These are phyloP conservation scores for Annona cherimola DNA, from an alignment of 164 flowering plant species.

Conservation along the genomic window DNA sequence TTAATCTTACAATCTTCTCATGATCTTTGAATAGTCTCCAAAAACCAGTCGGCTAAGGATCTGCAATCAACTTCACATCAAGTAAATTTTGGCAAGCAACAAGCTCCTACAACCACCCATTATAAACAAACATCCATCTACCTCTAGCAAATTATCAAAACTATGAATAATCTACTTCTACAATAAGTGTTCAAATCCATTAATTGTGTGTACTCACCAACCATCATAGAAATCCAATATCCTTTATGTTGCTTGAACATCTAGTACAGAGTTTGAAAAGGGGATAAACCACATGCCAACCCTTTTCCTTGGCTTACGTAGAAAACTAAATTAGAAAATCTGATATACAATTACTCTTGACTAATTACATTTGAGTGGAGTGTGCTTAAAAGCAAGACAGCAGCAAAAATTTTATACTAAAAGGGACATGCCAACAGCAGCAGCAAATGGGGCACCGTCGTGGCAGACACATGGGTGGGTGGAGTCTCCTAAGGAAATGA, in stretches of 20 bases:
- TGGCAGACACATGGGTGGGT: no score
- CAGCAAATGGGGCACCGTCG: no score
- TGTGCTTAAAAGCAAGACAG: no score
- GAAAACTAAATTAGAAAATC: background rate
- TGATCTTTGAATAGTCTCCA: slow-evolving; percentile 60
- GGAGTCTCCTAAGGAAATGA: no score
- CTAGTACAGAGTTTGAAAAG: slow-evolving; percentile 28
- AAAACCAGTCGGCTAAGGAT: slow-evolving; percentile 33
- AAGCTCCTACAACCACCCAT: background rate
- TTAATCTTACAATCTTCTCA: slow-evolving; percentile 45
- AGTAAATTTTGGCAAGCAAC: background rate
- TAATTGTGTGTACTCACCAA: slow-evolving; percentile 26
- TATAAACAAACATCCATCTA: background rate
- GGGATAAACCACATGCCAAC: slow-evolving; percentile 31
- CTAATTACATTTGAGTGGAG: no score
- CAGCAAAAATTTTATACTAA: no score
- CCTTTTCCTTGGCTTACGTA: slow-evolving; percentile 37
- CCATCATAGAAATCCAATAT: slow-evolving; percentile 39
- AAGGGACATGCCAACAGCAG: no score
- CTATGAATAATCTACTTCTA: background rate
- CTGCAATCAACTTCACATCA: background rate
- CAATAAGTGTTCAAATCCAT: no score
- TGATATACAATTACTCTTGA: no score
- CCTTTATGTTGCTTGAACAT: slow-evolving; percentile 38
- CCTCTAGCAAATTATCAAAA: background rate